Evolutionary conservation across 1,284 basidiomycete genomes (phyloP).

Genomic region (Ganoderma meredithae): DNA sequence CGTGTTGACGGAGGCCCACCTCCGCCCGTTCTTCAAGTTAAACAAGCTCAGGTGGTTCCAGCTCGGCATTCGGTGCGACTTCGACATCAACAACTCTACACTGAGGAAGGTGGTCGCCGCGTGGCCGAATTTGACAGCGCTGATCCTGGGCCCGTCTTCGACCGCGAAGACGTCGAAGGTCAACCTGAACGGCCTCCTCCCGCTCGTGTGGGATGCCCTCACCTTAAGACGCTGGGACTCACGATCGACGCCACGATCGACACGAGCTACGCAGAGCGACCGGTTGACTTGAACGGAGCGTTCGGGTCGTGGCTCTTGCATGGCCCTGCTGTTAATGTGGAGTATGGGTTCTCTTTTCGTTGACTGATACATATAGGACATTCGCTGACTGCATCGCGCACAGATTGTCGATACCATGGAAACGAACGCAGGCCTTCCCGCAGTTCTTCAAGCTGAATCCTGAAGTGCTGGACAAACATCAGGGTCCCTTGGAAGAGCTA

Average conservation of each 20-base stretch:
- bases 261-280: not conserved
- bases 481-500: not conserved
- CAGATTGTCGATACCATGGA: not conserved
- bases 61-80: not conserved
- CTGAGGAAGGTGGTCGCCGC: not conserved
- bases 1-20: not conserved
- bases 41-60: not conserved
- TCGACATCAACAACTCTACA: conserved; percentile 10
- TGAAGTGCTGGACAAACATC: not conserved
- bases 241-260: conserved; percentile 1
- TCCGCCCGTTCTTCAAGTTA: conserved; percentile 2
- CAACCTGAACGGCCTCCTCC: conserved; percentile 8
- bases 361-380: not conserved
- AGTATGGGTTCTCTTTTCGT: not conserved
- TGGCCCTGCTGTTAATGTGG: not conserved
- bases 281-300: not conserved
- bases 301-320: not conserved
- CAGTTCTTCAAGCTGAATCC: not conserved
- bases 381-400: not conserved
- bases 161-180: not conserved
- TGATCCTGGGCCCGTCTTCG: conserved; percentile 8
- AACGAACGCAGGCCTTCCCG: not conserved
- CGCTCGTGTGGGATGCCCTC: conserved; percentile 12
- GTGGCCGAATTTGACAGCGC: conserved; percentile 9
- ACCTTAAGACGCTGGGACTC: conserved; percentile 6